Evolutionary conservation across 331 rosid genomes (phyloP), one percentile per base, ranked within the genome.

Genomic region (Arachis monticola): DNA sequence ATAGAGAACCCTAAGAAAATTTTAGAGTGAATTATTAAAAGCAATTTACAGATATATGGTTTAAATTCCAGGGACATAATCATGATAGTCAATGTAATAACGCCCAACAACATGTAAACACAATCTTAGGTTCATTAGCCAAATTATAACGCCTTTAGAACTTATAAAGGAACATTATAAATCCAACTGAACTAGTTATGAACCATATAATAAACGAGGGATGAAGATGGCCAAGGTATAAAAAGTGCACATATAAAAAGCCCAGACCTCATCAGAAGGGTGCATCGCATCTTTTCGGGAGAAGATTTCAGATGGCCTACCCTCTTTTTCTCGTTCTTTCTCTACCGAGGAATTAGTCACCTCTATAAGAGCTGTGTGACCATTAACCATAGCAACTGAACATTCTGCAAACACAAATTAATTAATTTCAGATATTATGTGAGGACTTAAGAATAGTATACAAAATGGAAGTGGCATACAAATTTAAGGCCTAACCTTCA

Each of bases 211-310:
- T 0, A 45, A 55, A 42, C 5, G 27, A 22, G 27, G 27, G 27
- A 22, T 22, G 27, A 22, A 22, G 27, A 22, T 22, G 27, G 27
- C 27, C 27, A 22, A 22, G 27, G 27, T 22, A 22, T 22, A 22
- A 22, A 38, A 57, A 75, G 64, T 56, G 52, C 22, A 60, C 47
- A 53, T 30, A 48, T 67, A 51, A 48, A 40, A 69, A n/a, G 14
- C 41, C 8, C 73, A 77, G 8, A 92, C 93, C 91, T 82, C 87
- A 22, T 73, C 61, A 58, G 87, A 64, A 58, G 75, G 76, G 64
- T 53, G 5, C 1, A n/a, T 40, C 11, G 27, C 7, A 12, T 78
- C 77, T 64, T 73, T 78, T 52, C 17, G 80, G n/a, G 86, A 59
- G 45, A 79, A 66, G 74, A 66, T 50, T 60, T 60, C 78, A 10